Evolutionary conservation across 1,139 yeast species (phyloP).

Genomic region (Kodamaea alishanica): DNA sequence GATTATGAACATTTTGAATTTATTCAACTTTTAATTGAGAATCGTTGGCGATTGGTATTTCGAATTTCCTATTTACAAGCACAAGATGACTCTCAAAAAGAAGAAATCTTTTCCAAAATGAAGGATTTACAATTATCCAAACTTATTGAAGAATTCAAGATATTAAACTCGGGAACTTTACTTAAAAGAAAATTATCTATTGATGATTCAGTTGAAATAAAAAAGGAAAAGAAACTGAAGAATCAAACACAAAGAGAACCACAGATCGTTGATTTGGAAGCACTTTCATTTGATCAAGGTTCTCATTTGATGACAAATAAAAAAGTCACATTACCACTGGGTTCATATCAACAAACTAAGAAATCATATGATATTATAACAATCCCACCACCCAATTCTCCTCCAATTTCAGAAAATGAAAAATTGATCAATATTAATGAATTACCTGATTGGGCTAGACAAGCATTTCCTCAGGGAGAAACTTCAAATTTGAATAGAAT

Average conservation of each 20-base stretch:
- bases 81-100: constrained; percentile 28
- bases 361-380: constrained; percentile 81
- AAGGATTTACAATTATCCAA: constrained; percentile 19
- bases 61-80: constrained; percentile 44
- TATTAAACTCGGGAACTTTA: background rate
- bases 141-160: constrained; percentile 27
- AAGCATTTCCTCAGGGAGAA: constrained; percentile 69
- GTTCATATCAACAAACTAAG: constrained; percentile 73
- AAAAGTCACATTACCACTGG: constrained; percentile 73
- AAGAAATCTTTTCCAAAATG: constrained; percentile 23
- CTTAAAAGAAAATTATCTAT: constrained; percentile 17
- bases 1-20: constrained; percentile 50
- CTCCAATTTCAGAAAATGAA: constrained; percentile 52
- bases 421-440: constrained; percentile 54
- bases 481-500: constrained; percentile 69
- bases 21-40: constrained; percentile 46
- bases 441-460: constrained; percentile 79
- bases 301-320: constrained; percentile 63
- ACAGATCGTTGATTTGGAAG: constrained; percentile 57
- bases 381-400: constrained; percentile 57
- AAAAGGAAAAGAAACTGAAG: constrained; percentile 7
- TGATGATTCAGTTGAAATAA: constrained; percentile 5
- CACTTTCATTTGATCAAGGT: constrained; percentile 67
- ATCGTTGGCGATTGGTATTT: constrained; percentile 54
- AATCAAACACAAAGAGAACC: constrained; percentile 36